These are phyloP conservation scores for Takashimella tepidaria DNA, from an alignment of 1,284 basidiomycete genomes.

Conservation along the genomic window DNA sequence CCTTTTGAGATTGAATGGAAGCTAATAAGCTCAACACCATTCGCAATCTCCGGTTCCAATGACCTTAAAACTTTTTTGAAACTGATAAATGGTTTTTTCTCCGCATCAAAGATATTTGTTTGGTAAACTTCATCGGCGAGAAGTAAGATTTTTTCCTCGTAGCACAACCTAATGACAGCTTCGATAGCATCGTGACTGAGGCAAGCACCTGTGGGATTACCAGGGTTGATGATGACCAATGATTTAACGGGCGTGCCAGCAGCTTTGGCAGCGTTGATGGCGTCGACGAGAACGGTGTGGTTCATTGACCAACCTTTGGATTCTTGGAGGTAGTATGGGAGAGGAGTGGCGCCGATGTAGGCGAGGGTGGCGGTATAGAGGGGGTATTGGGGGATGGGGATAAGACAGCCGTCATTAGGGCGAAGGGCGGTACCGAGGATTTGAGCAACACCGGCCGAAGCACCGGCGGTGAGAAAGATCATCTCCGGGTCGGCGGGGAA, in stretches of 20 bases:
- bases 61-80: slow-evolving; percentile 80
- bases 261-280: slow-evolving; percentile 62
- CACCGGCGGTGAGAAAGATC: slow-evolving; percentile 92
- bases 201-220: slow-evolving; percentile 87
- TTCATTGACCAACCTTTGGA: slow-evolving; percentile 79
- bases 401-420: slow-evolving; percentile 51
- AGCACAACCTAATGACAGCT: slow-evolving; percentile 71
- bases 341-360: slow-evolving; percentile 69
- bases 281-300: slow-evolving; percentile 60
- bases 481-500: slow-evolving; percentile 74
- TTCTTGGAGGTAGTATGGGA: slow-evolving; percentile 89
- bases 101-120: slow-evolving; percentile 69
- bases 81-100: slow-evolving; percentile 70
- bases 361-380: slow-evolving; percentile 93
- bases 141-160: slow-evolving; percentile 76
- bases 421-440: slow-evolving; percentile 55
- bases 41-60: slow-evolving; percentile 52
- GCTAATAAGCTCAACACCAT: slow-evolving; percentile 68
- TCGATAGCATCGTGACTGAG: slow-evolving; percentile 67
- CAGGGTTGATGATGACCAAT: slow-evolving; percentile 92
- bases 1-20: slow-evolving; percentile 97
- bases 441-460: slow-evolving; percentile 84
- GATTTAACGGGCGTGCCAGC: slow-evolving; percentile 68
- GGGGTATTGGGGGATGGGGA: slow-evolving; percentile 98
- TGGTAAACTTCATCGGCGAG: slow-evolving; percentile 97